A percentile compares a stretch with the other conserved stretches of the same genome.
phyloP scores from a whole-genome alignment of 345 rosid species.

The Gossypium ekmanianum region DNA sequence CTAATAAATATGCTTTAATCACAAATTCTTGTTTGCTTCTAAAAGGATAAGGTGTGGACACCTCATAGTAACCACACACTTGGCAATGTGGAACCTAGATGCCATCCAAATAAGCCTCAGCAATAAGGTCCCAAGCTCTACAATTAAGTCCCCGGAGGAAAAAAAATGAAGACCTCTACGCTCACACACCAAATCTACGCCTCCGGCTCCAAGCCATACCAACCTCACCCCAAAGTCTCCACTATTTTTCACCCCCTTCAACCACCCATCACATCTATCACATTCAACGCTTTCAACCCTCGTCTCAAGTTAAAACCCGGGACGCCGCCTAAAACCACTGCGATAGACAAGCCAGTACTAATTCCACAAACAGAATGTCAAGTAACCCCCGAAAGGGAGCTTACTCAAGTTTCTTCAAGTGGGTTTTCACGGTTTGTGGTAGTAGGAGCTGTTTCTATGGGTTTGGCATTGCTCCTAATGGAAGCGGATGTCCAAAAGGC shows the following conservation, averaged over 20 bases:
- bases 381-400: conserved; percentile 13
- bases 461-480: conserved; percentile 43
- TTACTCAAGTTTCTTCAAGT: conserved; percentile 20
- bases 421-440: conserved; percentile 35
- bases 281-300: not conserved
- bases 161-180: conserved; percentile 31
- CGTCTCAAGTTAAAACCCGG: not conserved
- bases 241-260: not conserved
- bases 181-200: conserved; percentile 25
- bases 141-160: not conserved
- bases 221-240: conserved; percentile 16
- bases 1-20: too few species aligned
- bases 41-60: conserved; percentile 1
- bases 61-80: not conserved
- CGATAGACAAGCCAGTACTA: not conserved
- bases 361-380: not conserved
- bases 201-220: conserved; percentile 5
- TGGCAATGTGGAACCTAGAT: not conserved
- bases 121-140: not conserved
- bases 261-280: not conserved
- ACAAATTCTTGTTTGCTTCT: too few species aligned
- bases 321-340: not conserved
- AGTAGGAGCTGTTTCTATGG: conserved; percentile 54
- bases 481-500: conserved; percentile 61
- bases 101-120: not conserved